Percentiles rank a stretch among this genome's conserved stretches.
These are phyloP conservation scores for Boletus smithii DNA, from an alignment of 1,284 basidiomycete species.

Conservation along the genomic window DNA sequence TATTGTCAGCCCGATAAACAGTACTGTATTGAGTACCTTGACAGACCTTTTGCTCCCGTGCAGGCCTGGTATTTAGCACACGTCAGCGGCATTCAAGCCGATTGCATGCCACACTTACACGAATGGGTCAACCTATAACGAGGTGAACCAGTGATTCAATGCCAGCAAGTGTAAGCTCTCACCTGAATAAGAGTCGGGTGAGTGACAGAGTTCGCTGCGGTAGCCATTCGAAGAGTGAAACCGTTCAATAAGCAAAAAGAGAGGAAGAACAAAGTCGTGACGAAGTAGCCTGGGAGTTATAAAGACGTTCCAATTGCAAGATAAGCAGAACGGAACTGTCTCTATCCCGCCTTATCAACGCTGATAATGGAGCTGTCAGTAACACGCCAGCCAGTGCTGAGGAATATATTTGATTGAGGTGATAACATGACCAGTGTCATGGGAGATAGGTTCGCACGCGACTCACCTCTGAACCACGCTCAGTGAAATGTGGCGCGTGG, in stretches of 20 bases:
- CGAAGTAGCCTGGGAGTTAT: conserved; percentile 4
- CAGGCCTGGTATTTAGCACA: conserved; percentile 37
- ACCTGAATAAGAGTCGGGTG: conserved; percentile 49
- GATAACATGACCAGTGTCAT: conserved; percentile 14
- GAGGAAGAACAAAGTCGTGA: background rate
- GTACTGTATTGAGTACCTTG: background rate
- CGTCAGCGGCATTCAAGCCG: background rate
- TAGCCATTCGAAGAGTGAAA: conserved; percentile 44
- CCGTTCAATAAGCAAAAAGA: background rate
- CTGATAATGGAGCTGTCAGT: conserved; percentile 8
- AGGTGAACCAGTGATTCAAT: background rate
- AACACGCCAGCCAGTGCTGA: background rate
- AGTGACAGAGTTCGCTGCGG: conserved; percentile 53
- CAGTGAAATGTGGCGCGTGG: background rate
- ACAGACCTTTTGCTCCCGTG: conserved; percentile 58
- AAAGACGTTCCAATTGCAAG: conserved; percentile 2
- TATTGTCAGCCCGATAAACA: background rate
- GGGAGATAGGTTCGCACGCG: conserved; percentile 8
- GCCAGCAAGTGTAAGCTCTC: background rate
- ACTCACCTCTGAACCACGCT: background rate
- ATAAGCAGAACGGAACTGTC: conserved; percentile 3
- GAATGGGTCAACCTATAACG: conserved; percentile 28
- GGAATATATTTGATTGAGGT: conserved; percentile 4
- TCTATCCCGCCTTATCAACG: conserved; percentile 11
- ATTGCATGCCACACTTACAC: conserved; percentile 18